phyloP scores from a whole-genome alignment of 495 filamentous ascomycete species.

The Tuber magnatum region DNA sequence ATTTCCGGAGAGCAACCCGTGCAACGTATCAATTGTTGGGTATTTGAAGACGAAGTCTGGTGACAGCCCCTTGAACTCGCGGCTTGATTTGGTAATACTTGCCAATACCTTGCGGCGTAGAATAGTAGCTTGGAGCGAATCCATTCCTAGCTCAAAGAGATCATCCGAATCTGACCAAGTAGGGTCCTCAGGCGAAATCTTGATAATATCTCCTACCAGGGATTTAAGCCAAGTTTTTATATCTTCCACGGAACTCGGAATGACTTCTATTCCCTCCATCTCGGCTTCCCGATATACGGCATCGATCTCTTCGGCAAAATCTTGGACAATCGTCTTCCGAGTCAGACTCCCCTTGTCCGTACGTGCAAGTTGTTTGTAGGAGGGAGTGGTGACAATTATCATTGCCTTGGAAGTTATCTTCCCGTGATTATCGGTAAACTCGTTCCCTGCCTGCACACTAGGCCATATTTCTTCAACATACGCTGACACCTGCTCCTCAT shows the following conservation, averaged over 20 bases:
- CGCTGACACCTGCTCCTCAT: conserved; percentile 11
- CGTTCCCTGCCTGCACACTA: conserved; percentile 29
- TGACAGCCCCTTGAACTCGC: conserved; percentile 15
- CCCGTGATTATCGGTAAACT: conserved; percentile 31
- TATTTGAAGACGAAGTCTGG: conserved; percentile 27
- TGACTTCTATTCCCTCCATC: conserved; percentile 21
- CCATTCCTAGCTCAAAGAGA: conserved; percentile 53
- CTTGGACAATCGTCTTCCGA: conserved; percentile 27
- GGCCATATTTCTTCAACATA: conserved; percentile 29
- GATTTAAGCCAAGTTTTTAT: conserved; percentile 22
- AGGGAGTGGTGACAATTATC: conserved; percentile 27
- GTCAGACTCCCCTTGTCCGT: conserved; percentile 31
- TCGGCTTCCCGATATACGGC: conserved; percentile 19
- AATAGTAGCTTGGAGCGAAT: conserved; percentile 55
- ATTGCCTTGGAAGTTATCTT: conserved; percentile 27
- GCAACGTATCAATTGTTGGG: conserved; percentile 26
- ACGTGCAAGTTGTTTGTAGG: conserved; percentile 20
- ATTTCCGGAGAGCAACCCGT: conserved; percentile 9
- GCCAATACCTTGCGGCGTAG: conserved; percentile 48
- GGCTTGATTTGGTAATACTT: conserved; percentile 21
- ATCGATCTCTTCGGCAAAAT: conserved; percentile 33
- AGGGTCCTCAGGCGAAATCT: conserved; percentile 6
- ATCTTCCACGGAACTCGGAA: conserved; percentile 9
- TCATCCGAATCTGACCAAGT: conserved; percentile 39
- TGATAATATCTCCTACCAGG: conserved; percentile 16